A percentile compares a stretch with the other conserved stretches of the same genome.
phyloP scores from a whole-genome alignment of 257 asterid species.

The Solanum sparsipilum region DNA sequence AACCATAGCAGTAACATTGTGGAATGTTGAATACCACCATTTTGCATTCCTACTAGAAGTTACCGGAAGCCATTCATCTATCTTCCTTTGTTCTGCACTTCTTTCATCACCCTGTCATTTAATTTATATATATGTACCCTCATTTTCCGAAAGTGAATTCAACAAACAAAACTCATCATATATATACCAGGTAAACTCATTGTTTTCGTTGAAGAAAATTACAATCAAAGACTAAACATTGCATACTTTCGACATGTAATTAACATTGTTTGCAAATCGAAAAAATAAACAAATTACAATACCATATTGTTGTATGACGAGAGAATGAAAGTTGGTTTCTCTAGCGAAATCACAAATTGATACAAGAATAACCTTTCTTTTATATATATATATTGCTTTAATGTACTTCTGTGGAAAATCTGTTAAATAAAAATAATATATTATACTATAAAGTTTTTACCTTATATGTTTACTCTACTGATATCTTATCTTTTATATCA shows the following conservation, averaged over 20 bases:
- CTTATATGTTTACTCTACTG: neutral
- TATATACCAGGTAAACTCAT: neutral
- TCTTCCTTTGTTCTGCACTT: conserved; percentile 17
- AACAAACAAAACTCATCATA: neutral
- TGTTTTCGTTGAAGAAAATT: too few relatives aligned
- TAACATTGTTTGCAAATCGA: neutral
- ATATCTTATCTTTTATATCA: neutral
- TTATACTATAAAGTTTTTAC: neutral
- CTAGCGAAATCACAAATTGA: neutral
- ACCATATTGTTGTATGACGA: neutral
- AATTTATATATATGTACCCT: neutral
- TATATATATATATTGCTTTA: neutral
- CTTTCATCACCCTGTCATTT: conserved; percentile 16
- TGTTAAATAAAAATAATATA: neutral
- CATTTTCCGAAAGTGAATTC: neutral
- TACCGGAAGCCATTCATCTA: conserved; percentile 39
- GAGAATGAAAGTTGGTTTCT: neutral
- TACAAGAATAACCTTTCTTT: neutral
- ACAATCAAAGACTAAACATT: neutral
- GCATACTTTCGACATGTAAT: too few relatives aligned
- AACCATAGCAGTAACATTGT: conserved; percentile 36
- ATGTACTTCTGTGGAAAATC: neutral
- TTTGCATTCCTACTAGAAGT: conserved; percentile 29
- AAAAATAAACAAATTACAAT: neutral
- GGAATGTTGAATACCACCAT: conserved; percentile 46